Evolutionary conservation across 2,329 filamentous ascomycete genomes (phyloP).

Genomic region (Penicillium vulpinum): DNA sequence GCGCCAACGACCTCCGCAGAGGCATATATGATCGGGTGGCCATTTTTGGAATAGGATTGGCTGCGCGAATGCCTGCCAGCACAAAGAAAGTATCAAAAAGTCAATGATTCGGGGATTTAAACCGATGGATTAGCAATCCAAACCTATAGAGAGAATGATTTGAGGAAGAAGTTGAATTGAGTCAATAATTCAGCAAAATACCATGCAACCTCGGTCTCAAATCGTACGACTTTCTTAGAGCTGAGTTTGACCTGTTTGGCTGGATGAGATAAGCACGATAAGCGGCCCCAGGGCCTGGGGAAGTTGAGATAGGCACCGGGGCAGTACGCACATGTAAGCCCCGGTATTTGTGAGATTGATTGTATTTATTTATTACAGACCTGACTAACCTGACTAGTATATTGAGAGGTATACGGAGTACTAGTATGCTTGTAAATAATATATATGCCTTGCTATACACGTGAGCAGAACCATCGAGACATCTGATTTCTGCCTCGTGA

Average conservation of each 20-base stretch:
- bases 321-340: not conserved
- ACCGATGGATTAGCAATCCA: not conserved
- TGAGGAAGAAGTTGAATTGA: not conserved
- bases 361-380: not conserved
- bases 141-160: not conserved
- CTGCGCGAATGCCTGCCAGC: not conserved
- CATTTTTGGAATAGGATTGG: conserved; percentile 27
- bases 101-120: not conserved
- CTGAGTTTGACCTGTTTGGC: conserved; percentile 19
- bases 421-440: not conserved
- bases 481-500: conserved; percentile 13
- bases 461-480: conserved; percentile 9
- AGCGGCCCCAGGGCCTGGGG: not conserved
- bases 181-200: not conserved
- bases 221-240: conserved; percentile 16
- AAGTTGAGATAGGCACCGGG: not conserved
- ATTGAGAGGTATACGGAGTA: not conserved
- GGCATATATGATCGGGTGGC: conserved; percentile 35
- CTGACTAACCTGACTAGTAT: too few relatives aligned
- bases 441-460: conserved; percentile 5
- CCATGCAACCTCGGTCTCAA: conserved; percentile 5
- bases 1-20: conserved; percentile 36
- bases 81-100: not conserved
- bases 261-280: conserved; percentile 21
- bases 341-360: not conserved